Evolutionary conservation across 2,329 filamentous ascomycete species (phyloP).

Genomic region (Didymella exigua): DNA sequence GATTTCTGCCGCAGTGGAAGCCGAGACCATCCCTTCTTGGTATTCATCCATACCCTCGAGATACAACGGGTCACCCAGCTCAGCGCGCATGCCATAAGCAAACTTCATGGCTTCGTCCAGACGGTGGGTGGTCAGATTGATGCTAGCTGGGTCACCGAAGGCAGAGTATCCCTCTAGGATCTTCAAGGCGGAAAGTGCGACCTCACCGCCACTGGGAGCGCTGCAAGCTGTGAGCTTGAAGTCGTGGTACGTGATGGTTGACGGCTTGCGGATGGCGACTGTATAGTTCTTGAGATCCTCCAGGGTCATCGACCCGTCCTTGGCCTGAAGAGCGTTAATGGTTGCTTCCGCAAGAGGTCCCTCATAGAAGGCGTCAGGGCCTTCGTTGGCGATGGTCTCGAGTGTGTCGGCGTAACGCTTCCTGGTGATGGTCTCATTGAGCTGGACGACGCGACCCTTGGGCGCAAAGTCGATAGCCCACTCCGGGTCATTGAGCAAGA

Average conservation of each 20-base stretch:
- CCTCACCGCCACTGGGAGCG: slow-evolving; percentile 78
- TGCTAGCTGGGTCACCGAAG: slow-evolving; percentile 62
- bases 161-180: slow-evolving; percentile 76
- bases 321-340: slow-evolving; percentile 68
- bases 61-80: slow-evolving; percentile 82
- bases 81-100: slow-evolving; percentile 76
- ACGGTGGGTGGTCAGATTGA: slow-evolving; percentile 77
- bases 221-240: slow-evolving; percentile 72
- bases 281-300: slow-evolving; percentile 77
- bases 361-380: slow-evolving; percentile 74
- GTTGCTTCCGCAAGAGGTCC: slow-evolving; percentile 76
- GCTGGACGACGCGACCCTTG: slow-evolving; percentile 71
- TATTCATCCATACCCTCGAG: slow-evolving; percentile 67
- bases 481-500: slow-evolving; percentile 73
- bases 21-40: slow-evolving; percentile 70
- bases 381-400: slow-evolving; percentile 74
- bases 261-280: slow-evolving; percentile 66
- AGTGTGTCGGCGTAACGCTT: slow-evolving; percentile 82
- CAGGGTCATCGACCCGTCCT: slow-evolving; percentile 85
- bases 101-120: slow-evolving; percentile 90
- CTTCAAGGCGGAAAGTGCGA: slow-evolving; percentile 78
- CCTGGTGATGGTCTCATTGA: slow-evolving; percentile 80
- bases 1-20: slow-evolving; percentile 63
- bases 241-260: slow-evolving; percentile 63
- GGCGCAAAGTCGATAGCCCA: slow-evolving; percentile 92